Evolutionary conservation across 805 yeast species (phyloP), one percentile per base, ranked within the genome.

Genomic region (Yarrowia bubula): DNA sequence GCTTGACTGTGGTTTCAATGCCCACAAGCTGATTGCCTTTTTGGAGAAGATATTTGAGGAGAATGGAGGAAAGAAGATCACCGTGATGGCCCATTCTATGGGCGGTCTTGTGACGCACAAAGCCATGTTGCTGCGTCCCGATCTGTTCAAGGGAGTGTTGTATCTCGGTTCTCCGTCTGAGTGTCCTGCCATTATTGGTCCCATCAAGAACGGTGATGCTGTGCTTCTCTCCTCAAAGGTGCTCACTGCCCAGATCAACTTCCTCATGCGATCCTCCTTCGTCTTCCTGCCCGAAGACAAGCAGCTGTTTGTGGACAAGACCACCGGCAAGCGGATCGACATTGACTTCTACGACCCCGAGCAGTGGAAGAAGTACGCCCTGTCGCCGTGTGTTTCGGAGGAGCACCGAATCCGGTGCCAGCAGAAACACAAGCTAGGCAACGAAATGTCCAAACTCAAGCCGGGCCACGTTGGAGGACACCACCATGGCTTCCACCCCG

Each of bases 31-130:
- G n/a, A 76, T 75, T 38, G 75, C 79, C n/a, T 80, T 79, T 57
- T 73, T 90, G 14, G 70, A 70, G 17, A 71, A 78, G 6, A 76
- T 90, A 32, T 47, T 65, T 71, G 44, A 64, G 13, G 66, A 66
- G 7, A 62, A 60, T 17, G 46, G 63, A 4, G 83, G 82, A 0
- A 84, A 84, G 15, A 82, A 82, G 67, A 91, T 89, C 11, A 81
- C 86, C 0, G 84, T 92, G 1, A 84, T 92, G 62, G 95, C 95
- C 0, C 98, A 92, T 74, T 91, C 97, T 0, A 92, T 92, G 97
- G 98, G 98, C 63, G 98, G 98, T 0, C 73, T 92, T 38, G 82
- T 92, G 7, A 85, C 96, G 0, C 97, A 91, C 72, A 86, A 88
- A 65, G 90, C 88, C 0, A 78, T 92, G 80, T 88, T 87, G 64